phyloP scores from a whole-genome alignment of 2,329 filamentous ascomycete genomes.

The Raffaelea ambrosiae region DNA sequence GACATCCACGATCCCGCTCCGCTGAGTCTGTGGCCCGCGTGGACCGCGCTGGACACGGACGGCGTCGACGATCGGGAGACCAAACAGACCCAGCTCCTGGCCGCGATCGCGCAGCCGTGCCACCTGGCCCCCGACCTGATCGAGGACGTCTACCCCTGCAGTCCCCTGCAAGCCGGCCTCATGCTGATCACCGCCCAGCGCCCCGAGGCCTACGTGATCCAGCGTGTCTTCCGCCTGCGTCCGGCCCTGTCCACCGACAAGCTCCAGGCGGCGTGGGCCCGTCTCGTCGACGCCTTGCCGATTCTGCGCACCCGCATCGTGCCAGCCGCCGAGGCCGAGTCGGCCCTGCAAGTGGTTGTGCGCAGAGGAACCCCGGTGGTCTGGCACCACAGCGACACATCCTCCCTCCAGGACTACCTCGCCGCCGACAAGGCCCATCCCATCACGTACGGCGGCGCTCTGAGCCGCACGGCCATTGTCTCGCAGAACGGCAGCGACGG shows the following conservation, averaged over 20 bases:
- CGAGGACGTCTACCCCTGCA: slow-evolving; percentile 47
- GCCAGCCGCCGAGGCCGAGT: slow-evolving; percentile 17
- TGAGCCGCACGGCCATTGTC: slow-evolving; percentile 37
- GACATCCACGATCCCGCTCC: neutral
- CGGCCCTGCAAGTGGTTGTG: slow-evolving; percentile 40
- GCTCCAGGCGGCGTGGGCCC: neutral
- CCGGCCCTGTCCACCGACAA: slow-evolving; percentile 18
- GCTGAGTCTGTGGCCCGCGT: neutral
- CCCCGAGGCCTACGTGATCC: slow-evolving; percentile 43
- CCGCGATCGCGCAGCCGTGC: slow-evolving; percentile 15
- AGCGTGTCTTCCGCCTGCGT: slow-evolving; percentile 34
- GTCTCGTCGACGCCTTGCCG: neutral
- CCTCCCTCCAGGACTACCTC: neutral
- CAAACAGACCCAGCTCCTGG: slow-evolving; percentile 6
- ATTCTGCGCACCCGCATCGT: slow-evolving; percentile 47
- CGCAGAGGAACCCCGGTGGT: slow-evolving; percentile 18
- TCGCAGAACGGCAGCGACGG: slow-evolving; percentile 21
- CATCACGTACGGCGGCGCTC: slow-evolving; percentile 31
- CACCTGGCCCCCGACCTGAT: slow-evolving; percentile 22
- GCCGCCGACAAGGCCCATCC: neutral
- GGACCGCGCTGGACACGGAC: neutral
- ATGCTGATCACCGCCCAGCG: slow-evolving; percentile 39
- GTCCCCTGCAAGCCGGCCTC: slow-evolving; percentile 44
- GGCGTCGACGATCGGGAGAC: neutral
- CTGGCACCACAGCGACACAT: slow-evolving; percentile 17